phyloP scores from a whole-genome alignment of 164 flowering plant species.

The Umbellularia californica region DNA sequence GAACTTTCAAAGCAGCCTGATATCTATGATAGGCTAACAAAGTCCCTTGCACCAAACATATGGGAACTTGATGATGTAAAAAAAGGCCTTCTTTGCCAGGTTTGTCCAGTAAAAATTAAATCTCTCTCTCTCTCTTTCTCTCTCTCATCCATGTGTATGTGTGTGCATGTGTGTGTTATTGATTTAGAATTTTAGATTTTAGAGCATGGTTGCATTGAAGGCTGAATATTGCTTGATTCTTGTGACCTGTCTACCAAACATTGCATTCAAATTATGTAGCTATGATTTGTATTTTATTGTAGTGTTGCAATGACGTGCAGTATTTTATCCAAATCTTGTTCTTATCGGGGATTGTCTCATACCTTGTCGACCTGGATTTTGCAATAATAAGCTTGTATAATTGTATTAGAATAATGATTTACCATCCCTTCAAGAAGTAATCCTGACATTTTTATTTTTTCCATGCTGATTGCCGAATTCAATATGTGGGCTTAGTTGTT shows the following conservation, averaged over 20 bases:
- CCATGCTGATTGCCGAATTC: not conserved
- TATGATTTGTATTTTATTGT: not conserved
- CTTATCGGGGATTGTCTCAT: too few species aligned
- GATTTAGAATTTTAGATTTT: too few species aligned
- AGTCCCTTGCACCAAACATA: slow-evolving; percentile 92
- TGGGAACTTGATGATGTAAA: slow-evolving; percentile 99
- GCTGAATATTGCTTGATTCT: not conserved
- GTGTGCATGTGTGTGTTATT: not conserved
- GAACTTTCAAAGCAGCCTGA: slow-evolving; percentile 76
- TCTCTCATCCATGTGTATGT: not conserved
- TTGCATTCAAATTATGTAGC: not conserved
- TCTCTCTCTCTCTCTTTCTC: not conserved
- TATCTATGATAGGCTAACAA: slow-evolving; percentile 78
- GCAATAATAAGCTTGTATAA: not conserved
- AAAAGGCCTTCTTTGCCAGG: slow-evolving; percentile 99
- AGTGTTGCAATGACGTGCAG: not conserved
- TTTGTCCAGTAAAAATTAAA: slow-evolving; percentile 10
- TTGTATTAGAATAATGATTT: too few species aligned
- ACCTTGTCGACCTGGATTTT: not conserved
- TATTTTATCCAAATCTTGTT: too few species aligned
- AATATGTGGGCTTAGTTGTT: slow-evolving; percentile 49
- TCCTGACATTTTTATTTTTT: slow-evolving; percentile 5
- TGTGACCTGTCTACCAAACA: not conserved
- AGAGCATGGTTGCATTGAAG: not conserved
- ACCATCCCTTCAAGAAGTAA: not conserved